Base-by-base conservation (phyloP, 306 rosid species). In the Glycine latifolia region DNA sequence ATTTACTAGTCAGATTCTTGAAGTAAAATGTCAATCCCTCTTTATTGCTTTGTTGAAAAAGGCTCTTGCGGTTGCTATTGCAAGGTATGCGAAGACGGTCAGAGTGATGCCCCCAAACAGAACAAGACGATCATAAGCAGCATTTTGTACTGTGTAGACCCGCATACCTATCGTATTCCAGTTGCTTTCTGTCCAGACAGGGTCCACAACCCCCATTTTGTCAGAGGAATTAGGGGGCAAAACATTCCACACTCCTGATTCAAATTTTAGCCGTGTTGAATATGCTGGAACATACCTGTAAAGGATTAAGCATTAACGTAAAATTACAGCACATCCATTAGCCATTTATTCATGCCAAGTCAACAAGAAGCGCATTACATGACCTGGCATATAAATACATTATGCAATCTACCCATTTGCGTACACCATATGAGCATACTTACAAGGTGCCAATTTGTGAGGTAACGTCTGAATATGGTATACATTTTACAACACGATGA, bases 121-220 rank as follows among this genome's bases (percentile, higher is more conserved):
- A 79, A 95, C 88, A 75, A 92, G 55, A 16, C 81, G 82, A 78
- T 95, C 98, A 9, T 89, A 95, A 26, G 86, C 82, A 33, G 87
- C 74, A 80, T 66, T 59, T 84, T 91, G 98, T 83, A 89, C 70
- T 0, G 90, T 89, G 85, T 92, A 95, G 67, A 92, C 79, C 49
- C 94, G 94, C 52, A 92, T 86, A 41, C 97, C 94, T 26, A 91
- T 87, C 20, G 88, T 56, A 86, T 92, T 88, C 98, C 98, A 95
- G 83, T 95, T 92, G 85, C 98, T 95, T 83, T 94, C 98, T 16
- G 97, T 91, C 98, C 98, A 95, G 83, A 95, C 88, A 49, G 95
- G 88, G 60, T 95, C 98, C 72, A 87, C 82, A 53, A 67, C 73
- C 67, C 91, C 97, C 95, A 95, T 89, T 37, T 83, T 85, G 37